A percentile compares a stretch with the other conserved stretches of the same genome.
Conservation (phyloP, 2,329 filamentous ascomycete species). For the Cytospora mali region DNA sequence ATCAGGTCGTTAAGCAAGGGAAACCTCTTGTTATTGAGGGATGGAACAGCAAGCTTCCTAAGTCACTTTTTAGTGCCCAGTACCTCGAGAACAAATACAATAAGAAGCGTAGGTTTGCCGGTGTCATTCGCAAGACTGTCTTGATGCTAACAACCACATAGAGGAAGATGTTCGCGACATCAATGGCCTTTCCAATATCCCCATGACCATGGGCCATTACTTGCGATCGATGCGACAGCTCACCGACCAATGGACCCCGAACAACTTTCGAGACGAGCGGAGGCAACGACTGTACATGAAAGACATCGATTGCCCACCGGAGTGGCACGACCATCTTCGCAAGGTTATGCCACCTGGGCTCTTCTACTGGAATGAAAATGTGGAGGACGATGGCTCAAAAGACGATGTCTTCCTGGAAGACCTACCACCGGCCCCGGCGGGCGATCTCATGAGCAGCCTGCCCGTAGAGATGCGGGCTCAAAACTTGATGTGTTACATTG, state of each 20-base stretch:
- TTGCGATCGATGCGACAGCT: slow-evolving; percentile 83
- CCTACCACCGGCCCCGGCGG: slow-evolving; percentile 68
- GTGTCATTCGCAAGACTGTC: not conserved
- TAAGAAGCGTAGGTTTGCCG: slow-evolving; percentile 67
- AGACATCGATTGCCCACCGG: slow-evolving; percentile 89
- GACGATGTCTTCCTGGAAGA: slow-evolving; percentile 48
- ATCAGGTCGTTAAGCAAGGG: slow-evolving; percentile 82
- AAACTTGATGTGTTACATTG: slow-evolving; percentile 98
- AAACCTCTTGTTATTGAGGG: slow-evolving; percentile 90
- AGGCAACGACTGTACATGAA: slow-evolving; percentile 92
- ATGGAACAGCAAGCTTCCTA: slow-evolving; percentile 76
- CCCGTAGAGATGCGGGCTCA: slow-evolving; percentile 86
- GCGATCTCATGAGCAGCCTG: slow-evolving; percentile 93
- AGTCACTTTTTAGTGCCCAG: slow-evolving; percentile 73
- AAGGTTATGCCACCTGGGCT: slow-evolving; percentile 78
- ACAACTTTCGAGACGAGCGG: slow-evolving; percentile 76
- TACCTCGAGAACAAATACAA: slow-evolving; percentile 83
- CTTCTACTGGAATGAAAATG: slow-evolving; percentile 87
- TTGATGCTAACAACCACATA: slow-evolving; percentile 41
- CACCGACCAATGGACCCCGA: slow-evolving; percentile 76
- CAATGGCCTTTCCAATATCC: slow-evolving; percentile 69
- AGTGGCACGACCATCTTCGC: slow-evolving; percentile 81
- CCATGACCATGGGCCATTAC: slow-evolving; percentile 88
- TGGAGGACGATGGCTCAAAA: slow-evolving; percentile 47
- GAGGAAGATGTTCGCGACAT: slow-evolving; percentile 87